phyloP scores from a whole-genome alignment of 2,329 filamentous ascomycete genomes.

The Hysterium pulicare region DNA sequence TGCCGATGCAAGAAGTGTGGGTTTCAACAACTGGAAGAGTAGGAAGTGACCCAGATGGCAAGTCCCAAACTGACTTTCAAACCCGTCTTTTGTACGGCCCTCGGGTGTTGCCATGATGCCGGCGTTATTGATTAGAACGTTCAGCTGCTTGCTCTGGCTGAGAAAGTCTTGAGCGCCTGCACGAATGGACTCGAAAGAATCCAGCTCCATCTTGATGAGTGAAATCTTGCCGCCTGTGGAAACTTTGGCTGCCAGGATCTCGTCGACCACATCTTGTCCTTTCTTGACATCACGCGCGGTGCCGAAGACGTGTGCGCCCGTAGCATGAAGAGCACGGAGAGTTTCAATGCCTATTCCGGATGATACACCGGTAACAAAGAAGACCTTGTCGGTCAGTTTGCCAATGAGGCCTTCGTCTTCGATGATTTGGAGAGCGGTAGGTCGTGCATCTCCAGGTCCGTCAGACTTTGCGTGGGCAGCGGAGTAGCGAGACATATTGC shows the following conservation, averaged over 20 bases:
- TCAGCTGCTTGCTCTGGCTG: conserved; percentile 17
- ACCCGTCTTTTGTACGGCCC: conserved; percentile 28
- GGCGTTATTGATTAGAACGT: conserved; percentile 45
- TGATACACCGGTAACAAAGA: conserved; percentile 28
- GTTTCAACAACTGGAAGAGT: conserved; percentile 41
- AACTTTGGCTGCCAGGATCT: conserved; percentile 11
- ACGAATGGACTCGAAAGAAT: conserved; percentile 18
- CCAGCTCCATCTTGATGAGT: conserved; percentile 32
- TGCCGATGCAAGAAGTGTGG: conserved; percentile 35
- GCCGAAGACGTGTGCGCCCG: conserved; percentile 45
- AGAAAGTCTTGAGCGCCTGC: conserved; percentile 18
- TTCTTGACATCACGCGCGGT: conserved; percentile 45
- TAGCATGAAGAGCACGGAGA: conserved; percentile 40
- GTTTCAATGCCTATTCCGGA: conserved; percentile 29
- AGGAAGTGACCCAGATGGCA: conserved; percentile 50
- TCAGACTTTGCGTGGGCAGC: conserved; percentile 13
- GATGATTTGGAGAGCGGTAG: conserved; percentile 42
- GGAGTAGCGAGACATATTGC: conserved; percentile 4
- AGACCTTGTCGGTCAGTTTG: conserved; percentile 24
- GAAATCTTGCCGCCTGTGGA: conserved; percentile 26
- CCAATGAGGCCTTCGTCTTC: conserved; percentile 36
- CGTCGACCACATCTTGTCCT: conserved; percentile 18
- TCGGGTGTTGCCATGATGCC: conserved; percentile 42
- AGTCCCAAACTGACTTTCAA: conserved; percentile 40
- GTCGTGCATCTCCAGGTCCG: conserved; percentile 41